Evolutionary conservation across 139 green algal genomes (phyloP).

Genomic region (Closterium sp.): DNA sequence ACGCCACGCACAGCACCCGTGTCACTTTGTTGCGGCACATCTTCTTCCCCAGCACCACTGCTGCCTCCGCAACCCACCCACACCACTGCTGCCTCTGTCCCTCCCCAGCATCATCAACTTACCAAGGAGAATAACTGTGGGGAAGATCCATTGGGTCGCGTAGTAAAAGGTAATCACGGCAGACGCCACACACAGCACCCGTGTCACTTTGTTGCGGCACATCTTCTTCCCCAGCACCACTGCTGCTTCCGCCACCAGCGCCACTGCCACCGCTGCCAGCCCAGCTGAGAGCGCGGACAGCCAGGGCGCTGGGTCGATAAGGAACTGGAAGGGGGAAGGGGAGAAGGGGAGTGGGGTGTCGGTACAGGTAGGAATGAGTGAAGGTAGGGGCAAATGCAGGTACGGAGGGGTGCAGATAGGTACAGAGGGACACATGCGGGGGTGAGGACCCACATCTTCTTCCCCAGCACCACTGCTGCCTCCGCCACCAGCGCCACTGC

Average conservation of each 20-base stretch:
- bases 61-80: no score
- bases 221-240: no score
- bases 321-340: neutral
- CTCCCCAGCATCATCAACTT: no score
- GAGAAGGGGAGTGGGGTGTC: no score
- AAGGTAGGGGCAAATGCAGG: conserved; percentile 54
- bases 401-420: neutral
- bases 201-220: conserved; percentile 18
- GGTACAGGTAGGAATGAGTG: no score
- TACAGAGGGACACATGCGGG: no score
- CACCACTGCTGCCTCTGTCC: no score
- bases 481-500: neutral
- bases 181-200: neutral
- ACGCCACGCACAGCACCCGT: neutral
- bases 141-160: no score
- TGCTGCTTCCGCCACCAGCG: conserved; percentile 69
- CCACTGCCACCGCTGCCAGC: conserved; percentile 72
- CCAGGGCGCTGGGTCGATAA: conserved; percentile 41
- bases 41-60: conserved; percentile 69
- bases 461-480: neutral
- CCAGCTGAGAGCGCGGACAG: conserved; percentile 61
- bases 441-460: neutral
- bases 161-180: conserved; percentile 75
- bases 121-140: no score
- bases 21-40: conserved; percentile 61